phyloP scores from a whole-genome alignment of 2,329 filamentous ascomycete species.

The Colletotrichum godetiae region DNA sequence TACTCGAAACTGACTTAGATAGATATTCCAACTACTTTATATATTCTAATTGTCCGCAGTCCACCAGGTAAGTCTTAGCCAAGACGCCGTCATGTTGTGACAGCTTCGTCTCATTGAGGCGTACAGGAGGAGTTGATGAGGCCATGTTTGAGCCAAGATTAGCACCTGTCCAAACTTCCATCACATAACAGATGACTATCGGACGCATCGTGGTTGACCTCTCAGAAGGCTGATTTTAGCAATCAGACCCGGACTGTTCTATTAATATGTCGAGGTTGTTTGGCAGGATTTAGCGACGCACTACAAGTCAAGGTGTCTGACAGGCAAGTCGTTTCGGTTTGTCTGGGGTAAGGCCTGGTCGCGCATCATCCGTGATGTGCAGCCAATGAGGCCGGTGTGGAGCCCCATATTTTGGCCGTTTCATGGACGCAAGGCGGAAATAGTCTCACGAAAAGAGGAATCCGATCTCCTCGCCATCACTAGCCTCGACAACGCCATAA shows the following conservation, averaged over 20 bases:
- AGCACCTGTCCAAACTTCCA: not conserved
- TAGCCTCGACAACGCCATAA: not conserved
- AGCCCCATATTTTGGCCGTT: not conserved
- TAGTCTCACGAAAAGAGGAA: not conserved
- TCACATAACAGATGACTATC: not conserved
- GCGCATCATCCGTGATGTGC: not conserved
- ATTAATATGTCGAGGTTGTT: slow-evolving; percentile 9
- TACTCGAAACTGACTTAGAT: not conserved
- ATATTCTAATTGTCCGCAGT: not conserved
- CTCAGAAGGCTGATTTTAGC: not conserved
- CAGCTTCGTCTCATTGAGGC: slow-evolving; percentile 5
- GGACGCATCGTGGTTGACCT: not conserved
- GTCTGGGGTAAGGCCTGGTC: not conserved
- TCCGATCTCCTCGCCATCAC: not conserved
- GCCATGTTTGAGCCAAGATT: slow-evolving; percentile 26
- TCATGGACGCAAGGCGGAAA: not conserved
- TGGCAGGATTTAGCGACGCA: slow-evolving; percentile 23
- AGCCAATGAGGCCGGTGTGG: not conserved
- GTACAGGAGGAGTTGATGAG: not conserved
- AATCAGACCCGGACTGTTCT: slow-evolving; percentile 2
- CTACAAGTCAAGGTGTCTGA: slow-evolving; percentile 6
- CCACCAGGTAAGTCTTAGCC: not conserved
- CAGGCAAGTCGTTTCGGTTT: slow-evolving; percentile 20
- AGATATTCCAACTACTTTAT: not conserved
- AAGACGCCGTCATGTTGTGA: not conserved